A percentile compares a stretch with the other conserved stretches of the same genome.
Conservation (phyloP, 2,329 filamentous ascomycete species). For the Aspergillus thermomutatus region DNA sequence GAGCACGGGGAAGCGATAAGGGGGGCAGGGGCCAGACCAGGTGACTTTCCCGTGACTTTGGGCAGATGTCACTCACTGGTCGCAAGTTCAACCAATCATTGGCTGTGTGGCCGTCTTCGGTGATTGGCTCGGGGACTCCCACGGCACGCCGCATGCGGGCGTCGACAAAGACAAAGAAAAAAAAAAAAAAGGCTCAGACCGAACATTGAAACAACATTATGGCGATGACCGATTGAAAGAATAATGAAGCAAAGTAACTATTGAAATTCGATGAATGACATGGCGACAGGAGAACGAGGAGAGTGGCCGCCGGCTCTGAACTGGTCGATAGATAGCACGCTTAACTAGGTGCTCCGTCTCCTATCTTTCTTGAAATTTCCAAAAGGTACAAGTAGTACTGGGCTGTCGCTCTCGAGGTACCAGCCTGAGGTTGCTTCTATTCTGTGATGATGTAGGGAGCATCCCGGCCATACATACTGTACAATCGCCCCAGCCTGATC, state of each 20-base stretch:
- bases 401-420: too few relatives aligned
- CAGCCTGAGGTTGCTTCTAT: too few relatives aligned
- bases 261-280: too few relatives aligned
- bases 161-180: constrained; percentile 27
- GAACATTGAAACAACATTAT: constrained; percentile 8
- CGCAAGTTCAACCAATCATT: background rate
- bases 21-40: background rate
- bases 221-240: too few relatives aligned
- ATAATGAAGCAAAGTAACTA: too few relatives aligned
- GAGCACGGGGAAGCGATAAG: too few relatives aligned
- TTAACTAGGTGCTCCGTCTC: background rate
- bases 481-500: background rate
- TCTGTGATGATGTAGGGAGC: background rate
- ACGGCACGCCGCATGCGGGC: constrained; percentile 27
- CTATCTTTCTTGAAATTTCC: too few relatives aligned
- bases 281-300: background rate
- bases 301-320: background rate
- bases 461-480: background rate
- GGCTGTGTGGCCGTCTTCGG: background rate
- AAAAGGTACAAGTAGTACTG: too few relatives aligned
- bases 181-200: constrained; percentile 35
- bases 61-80: constrained; percentile 7
- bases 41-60: background rate
- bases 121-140: constrained; percentile 6
- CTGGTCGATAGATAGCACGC: background rate